Percentiles rank a stretch among this genome's conserved stretches.
Conservation (phyloP, 176 grass and related monocot genomes). For the Rhynchospora pubera region DNA sequence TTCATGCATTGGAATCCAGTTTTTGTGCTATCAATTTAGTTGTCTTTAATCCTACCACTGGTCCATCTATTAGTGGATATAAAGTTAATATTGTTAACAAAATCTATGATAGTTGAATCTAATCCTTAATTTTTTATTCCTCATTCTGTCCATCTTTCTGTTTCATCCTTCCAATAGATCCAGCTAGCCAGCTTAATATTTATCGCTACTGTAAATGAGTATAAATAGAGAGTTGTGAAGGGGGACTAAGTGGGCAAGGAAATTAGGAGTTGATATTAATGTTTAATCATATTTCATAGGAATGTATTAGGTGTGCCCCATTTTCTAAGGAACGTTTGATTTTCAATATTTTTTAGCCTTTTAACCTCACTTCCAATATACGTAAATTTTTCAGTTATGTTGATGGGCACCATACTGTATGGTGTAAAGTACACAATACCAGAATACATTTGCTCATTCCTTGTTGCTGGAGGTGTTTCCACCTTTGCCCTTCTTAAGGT, state of each 20-base stretch:
- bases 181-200: background rate
- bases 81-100: background rate
- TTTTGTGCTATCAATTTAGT: background rate
- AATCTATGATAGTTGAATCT: background rate
- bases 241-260: no score
- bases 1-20: background rate
- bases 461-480: slow-evolving; percentile 93
- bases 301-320: no score
- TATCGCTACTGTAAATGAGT: no score
- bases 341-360: background rate
- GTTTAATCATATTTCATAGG: no score
- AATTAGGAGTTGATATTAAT: no score
- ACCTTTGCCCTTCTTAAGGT: slow-evolving; percentile 95
- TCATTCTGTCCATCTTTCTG: background rate
- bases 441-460: slow-evolving; percentile 87
- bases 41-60: background rate
- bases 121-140: background rate
- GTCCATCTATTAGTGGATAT: background rate
- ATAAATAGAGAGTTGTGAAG: no score
- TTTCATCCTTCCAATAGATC: background rate
- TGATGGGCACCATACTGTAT: slow-evolving; percentile 90
- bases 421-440: slow-evolving; percentile 95
- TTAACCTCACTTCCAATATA: background rate
- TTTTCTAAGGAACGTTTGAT: no score
- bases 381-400: slow-evolving; percentile 54